A percentile compares a stretch with the other conserved stretches of the same genome.
Conservation (phyloP, 768 basidiomycete species). For the Dacryopinax spathularia region DNA sequence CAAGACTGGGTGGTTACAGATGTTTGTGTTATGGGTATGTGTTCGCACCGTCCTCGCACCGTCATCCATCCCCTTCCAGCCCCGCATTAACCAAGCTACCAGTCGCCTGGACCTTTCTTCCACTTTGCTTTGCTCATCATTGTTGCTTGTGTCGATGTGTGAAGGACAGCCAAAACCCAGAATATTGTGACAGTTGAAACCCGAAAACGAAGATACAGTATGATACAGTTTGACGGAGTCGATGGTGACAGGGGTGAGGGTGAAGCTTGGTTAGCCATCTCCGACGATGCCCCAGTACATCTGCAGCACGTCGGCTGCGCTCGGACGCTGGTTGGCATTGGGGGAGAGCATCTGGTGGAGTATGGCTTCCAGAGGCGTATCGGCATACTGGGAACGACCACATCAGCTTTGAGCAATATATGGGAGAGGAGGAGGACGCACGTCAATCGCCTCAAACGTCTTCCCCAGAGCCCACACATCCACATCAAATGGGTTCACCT, state of each 20-base stretch:
- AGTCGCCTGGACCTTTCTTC: neutral
- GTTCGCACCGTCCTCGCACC: too few relatives aligned
- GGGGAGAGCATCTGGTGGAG: neutral
- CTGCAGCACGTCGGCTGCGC: neutral
- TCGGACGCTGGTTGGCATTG: neutral
- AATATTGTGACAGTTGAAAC: neutral
- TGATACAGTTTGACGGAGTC: neutral
- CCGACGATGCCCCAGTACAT: neutral
- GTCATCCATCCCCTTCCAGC: too few relatives aligned
- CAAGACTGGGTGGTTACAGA: too few relatives aligned
- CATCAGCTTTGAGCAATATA: too few relatives aligned
- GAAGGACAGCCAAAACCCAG: neutral
- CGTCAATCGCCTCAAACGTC: neutral
- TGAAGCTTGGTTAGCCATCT: neutral
- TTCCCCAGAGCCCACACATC: neutral
- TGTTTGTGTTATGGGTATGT: too few relatives aligned
- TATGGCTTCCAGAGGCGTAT: neutral
- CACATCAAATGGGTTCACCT: neutral
- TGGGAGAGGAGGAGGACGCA: neutral
- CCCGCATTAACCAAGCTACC: neutral
- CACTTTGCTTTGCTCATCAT: too few relatives aligned
- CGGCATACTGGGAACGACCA: neutral
- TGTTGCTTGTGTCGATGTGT: too few relatives aligned
- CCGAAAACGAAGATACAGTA: neutral
- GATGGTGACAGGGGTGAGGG: too few relatives aligned